These are phyloP conservation scores for Bipolaris zeicola DNA, from an alignment of 2,329 filamentous ascomycete species.

Conservation along the genomic window DNA sequence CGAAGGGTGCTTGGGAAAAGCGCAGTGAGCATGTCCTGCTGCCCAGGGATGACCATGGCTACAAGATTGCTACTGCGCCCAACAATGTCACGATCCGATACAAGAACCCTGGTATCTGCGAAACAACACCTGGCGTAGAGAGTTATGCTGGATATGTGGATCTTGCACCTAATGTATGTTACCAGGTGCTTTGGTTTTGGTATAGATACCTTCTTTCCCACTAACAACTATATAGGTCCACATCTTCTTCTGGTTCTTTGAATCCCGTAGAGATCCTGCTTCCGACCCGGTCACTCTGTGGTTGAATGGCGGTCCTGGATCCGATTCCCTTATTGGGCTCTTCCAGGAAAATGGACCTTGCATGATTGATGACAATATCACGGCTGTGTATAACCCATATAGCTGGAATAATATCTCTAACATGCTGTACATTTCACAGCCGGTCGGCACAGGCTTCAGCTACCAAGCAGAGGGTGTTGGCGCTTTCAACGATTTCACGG, in stretches of 20 bases:
- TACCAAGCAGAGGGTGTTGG: constrained; percentile 38
- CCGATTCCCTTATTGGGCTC: constrained; percentile 59
- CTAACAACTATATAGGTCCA: constrained; percentile 28
- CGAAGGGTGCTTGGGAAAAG: constrained; percentile 29
- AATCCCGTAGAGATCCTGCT: constrained; percentile 55
- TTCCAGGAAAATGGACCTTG: constrained; percentile 51
- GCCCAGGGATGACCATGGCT: constrained; percentile 49
- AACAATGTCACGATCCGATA: constrained; percentile 56
- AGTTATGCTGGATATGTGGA: constrained; percentile 54
- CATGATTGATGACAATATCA: constrained; percentile 27
- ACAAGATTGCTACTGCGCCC: constrained; percentile 54
- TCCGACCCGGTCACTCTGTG: constrained; percentile 58
- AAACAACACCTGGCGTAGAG: constrained; percentile 59
- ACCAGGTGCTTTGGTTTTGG: not conserved
- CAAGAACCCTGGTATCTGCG: constrained; percentile 60
- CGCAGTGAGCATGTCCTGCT: constrained; percentile 31
- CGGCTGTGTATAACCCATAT: constrained; percentile 58
- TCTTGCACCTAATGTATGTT: constrained; percentile 33
- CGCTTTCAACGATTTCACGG: constrained; percentile 47
- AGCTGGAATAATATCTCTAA: constrained; percentile 66
- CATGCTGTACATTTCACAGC: constrained; percentile 67
- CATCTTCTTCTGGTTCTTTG: constrained; percentile 59
- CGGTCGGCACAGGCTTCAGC: constrained; percentile 63
- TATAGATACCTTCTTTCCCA: not conserved
- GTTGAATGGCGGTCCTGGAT: constrained; percentile 60